Conservation (phyloP, 116 monocot species). For the Zostera marina region DNA sequence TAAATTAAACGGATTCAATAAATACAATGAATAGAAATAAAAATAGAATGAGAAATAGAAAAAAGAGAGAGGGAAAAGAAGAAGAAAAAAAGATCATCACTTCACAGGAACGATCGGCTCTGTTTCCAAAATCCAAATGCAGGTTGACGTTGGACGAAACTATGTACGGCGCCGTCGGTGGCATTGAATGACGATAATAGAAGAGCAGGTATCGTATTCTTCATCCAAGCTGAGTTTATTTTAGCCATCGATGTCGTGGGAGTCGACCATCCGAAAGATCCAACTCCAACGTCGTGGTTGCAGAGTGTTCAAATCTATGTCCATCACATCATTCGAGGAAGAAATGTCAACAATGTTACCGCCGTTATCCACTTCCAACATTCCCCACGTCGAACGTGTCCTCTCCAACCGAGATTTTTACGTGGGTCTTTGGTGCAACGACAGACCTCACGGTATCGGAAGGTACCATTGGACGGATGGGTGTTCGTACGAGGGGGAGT, state of each 20-base stretch:
- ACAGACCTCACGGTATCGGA: constrained; percentile 31
- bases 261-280: constrained; percentile 31
- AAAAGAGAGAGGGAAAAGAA: too few relatives aligned
- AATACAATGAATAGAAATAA: too few relatives aligned
- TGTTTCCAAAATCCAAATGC: too few relatives aligned
- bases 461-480: constrained; percentile 58
- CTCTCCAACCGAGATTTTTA: constrained; percentile 43
- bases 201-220: too few relatives aligned
- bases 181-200: neutral
- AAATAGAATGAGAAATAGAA: too few relatives aligned
- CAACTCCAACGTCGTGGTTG: constrained; percentile 45
- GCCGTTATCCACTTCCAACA: neutral
- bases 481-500: constrained; percentile 52
- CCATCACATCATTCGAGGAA: constrained; percentile 36
- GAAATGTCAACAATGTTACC: constrained; percentile 6
- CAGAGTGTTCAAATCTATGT: constrained; percentile 32
- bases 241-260: constrained; percentile 29
- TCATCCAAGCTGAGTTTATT: neutral
- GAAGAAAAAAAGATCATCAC: too few relatives aligned
- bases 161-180: neutral
- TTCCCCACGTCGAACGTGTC: constrained; percentile 15
- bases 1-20: too few relatives aligned
- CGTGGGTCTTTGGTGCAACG: constrained; percentile 25
- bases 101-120: too few relatives aligned
- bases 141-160: too few relatives aligned